These are phyloP conservation scores for Sextonia rubra DNA, from an alignment of 164 flowering plant species.

Conservation along the genomic window DNA sequence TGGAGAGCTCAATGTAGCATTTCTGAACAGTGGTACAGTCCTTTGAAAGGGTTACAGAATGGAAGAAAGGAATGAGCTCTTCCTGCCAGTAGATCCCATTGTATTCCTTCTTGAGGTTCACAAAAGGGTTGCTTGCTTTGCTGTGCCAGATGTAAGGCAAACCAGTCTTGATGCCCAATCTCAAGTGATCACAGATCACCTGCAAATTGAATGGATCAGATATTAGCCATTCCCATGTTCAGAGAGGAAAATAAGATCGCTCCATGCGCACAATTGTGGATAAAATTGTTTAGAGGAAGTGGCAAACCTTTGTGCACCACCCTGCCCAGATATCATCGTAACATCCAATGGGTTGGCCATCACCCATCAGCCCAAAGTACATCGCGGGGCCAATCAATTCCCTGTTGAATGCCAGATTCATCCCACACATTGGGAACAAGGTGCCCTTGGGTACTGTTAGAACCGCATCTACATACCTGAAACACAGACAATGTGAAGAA, in stretches of 20 bases:
- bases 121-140: constrained; percentile 76
- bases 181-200: constrained; percentile 79
- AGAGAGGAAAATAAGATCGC: too few relatives aligned
- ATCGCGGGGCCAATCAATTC: constrained; percentile 78
- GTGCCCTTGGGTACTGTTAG: constrained; percentile 78
- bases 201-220: constrained; percentile 11
- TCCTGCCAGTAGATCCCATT: constrained; percentile 76
- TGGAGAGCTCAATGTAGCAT: constrained; percentile 66
- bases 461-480: constrained; percentile 76
- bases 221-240: background rate
- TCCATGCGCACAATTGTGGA: too few relatives aligned
- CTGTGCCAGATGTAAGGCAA: constrained; percentile 79
- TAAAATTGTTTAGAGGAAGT: background rate
- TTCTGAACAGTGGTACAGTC: constrained; percentile 59
- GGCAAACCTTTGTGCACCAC: constrained; percentile 68
- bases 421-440: constrained; percentile 80
- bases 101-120: constrained; percentile 71
- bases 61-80: constrained; percentile 77
- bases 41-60: constrained; percentile 46
- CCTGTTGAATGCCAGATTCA: constrained; percentile 73
- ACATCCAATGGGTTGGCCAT: constrained; percentile 84
- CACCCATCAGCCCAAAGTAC: constrained; percentile 90
- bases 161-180: constrained; percentile 68
- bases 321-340: constrained; percentile 93
- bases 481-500: background rate